Evolutionary conservation across 2,329 filamentous ascomycete genomes (phyloP).

Genomic region (Chaetomiaceae sp.): DNA sequence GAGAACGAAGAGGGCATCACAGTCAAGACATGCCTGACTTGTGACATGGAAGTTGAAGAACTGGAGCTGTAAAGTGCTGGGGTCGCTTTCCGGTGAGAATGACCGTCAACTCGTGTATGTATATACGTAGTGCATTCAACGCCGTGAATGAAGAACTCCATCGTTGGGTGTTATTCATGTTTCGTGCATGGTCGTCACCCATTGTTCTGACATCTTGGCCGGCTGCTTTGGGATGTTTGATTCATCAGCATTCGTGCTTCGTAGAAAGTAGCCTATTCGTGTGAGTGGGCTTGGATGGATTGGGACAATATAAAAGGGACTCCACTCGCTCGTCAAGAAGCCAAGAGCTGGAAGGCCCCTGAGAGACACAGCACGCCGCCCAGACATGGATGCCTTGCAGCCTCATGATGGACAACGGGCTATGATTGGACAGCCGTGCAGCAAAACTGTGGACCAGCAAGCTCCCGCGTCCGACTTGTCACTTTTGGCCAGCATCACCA

Average conservation of each 20-base stretch:
- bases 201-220: too few relatives aligned
- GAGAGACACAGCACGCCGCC: not conserved
- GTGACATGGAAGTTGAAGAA: constrained; percentile 76
- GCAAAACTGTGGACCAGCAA: constrained; percentile 14
- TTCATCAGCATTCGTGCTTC: too few relatives aligned
- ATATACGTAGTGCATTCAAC: too few relatives aligned
- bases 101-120: too few relatives aligned
- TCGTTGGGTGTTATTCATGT: too few relatives aligned
- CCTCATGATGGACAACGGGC: constrained; percentile 28
- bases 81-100: too few relatives aligned
- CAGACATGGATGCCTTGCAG: constrained; percentile 36
- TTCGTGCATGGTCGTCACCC: too few relatives aligned
- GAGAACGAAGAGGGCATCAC: constrained; percentile 68
- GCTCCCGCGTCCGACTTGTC: constrained; percentile 18
- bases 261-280: too few relatives aligned
- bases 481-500: constrained; percentile 24
- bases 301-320: too few relatives aligned
- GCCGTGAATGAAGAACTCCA: too few relatives aligned
- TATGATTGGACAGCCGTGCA: constrained; percentile 31
- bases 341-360: not conserved
- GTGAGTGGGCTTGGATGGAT: too few relatives aligned
- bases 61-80: constrained; percentile 58
- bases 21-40: constrained; percentile 73
- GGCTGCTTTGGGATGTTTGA: too few relatives aligned
- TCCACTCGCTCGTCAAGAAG: not conserved